Base-by-base conservation (phyloP, 805 yeast species). In the Lipomyces mesembrius region DNA sequence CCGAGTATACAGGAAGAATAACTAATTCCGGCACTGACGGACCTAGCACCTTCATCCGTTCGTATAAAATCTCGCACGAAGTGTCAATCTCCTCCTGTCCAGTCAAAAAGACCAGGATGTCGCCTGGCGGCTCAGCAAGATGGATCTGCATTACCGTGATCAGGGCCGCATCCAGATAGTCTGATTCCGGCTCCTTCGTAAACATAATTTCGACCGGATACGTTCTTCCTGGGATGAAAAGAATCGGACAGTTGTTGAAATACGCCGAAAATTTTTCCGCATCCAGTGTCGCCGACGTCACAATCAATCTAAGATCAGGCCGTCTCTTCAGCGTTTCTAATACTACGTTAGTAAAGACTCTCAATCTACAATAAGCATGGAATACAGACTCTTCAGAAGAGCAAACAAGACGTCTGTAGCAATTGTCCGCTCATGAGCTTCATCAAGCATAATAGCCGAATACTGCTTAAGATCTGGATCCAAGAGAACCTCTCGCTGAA, bases 21-120 rank as follows among this genome's bases (percentile, higher is more conserved):
- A 91, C 77, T 77, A 95, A 78, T 29, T 87, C 89, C 34, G 84
- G 71, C 2, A 87, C 83, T 63, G 82, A 83, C 2, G 83, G 76
- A 0, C 93, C 93, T 27, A 93, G 75, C n/a, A 81, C 80, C 59
- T 88, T 86, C 73, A 90, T 84, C 65, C 89, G 82, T 69, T 89
- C 89, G 61, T 79, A 83, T 11, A 93, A 77, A 2, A 87, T 84
- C 74, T 91, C 95, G 75, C 96, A 89, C 72, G 96, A 83, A 1
- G 86, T 82, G 73, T 95, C 98, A 66, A 95, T 95, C 74, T 94
- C 99, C 64, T 94, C 98, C 76, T 95, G 98, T 51, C 99, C 99
- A 0, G 98, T 95, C 60, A 94, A 78, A 76, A 94, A 94, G 1
- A 94, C 96, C 35, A 95, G 79, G 17, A 94, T 90, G 76, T 95